Base-by-base conservation (phyloP, 1,139 yeast species). In the Suhomyces terraborum region DNA sequence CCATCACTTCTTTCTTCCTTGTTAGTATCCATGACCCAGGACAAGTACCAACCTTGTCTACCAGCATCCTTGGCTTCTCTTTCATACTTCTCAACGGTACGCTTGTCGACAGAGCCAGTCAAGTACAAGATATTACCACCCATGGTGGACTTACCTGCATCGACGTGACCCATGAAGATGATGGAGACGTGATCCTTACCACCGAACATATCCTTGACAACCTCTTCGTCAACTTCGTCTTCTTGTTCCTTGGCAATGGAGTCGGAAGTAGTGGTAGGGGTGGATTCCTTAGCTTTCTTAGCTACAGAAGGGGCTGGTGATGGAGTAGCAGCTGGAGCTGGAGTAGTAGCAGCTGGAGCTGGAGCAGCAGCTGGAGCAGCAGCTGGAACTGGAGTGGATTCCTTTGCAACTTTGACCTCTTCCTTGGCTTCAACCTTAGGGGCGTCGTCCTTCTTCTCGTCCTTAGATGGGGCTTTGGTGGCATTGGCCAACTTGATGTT, bases 21-120 rank as follows among this genome's bases (percentile, higher is more conserved):
- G 74, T 94, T 93, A 56, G 98, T 91, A 68, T 93, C 99, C 96
- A 93, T 91, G 56, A 94, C 95, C 98, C 98, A 93, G 9, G 98
- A 91, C 58, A 93, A 75, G 65, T 93, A 93, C 98, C 98, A 93
- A 67, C 98, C 97, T 73, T 91, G 98, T 75, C 98, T 87, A 66
- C 98, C 98, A 34, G 98, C 98, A 57, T 93, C 99, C 67, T 88
- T 91, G 50, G 98, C 98, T 68, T 93, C 99, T 66, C 93, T 82
- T 73, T 94, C 98, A 64, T 91, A 91, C 69, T 93, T 93, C 53
- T 93, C 98, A 51, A 94, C 94, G n/a, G 98, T 93, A 74, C 99
- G 88, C 75, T 93, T 93, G 68, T 93, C 98, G 45, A 93, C 98
- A 35, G 97, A 88, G 46, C 98, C 98, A 28, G 98, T 91, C 59